Evolutionary conservation across 1,284 basidiomycete genomes (phyloP).

Genomic region (Coniophora puteana): DNA sequence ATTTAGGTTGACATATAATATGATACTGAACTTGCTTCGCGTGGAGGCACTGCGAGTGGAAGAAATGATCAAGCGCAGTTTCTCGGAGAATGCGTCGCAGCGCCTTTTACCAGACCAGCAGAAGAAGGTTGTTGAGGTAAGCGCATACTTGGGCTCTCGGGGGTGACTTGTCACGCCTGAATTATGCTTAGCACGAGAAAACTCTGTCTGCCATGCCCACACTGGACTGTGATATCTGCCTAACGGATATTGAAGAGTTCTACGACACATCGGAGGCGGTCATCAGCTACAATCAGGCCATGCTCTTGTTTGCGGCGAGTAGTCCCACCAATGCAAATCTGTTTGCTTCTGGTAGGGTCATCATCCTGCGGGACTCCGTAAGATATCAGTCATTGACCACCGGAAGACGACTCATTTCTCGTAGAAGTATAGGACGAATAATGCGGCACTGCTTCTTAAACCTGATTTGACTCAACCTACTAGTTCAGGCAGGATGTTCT

Average conservation of each 20-base stretch:
- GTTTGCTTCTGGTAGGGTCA: slow-evolving; percentile 73
- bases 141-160: slow-evolving; percentile 15
- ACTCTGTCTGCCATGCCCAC: slow-evolving; percentile 62
- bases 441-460: slow-evolving; percentile 77
- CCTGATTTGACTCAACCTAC: slow-evolving; percentile 48
- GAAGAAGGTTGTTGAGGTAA: slow-evolving; percentile 77
- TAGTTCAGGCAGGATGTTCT: slow-evolving; percentile 56
- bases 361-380: slow-evolving; percentile 83
- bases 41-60: slow-evolving; percentile 97
- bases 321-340: slow-evolving; percentile 70
- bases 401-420: neutral
- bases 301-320: slow-evolving; percentile 63
- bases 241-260: slow-evolving; percentile 66
- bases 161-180: slow-evolving; percentile 2
- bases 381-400: slow-evolving; percentile 22
- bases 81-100: slow-evolving; percentile 97
- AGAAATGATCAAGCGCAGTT: slow-evolving; percentile 99
- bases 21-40: slow-evolving; percentile 96
- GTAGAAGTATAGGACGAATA: slow-evolving; percentile 72
- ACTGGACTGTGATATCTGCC: slow-evolving; percentile 69
- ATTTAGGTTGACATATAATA: slow-evolving; percentile 98
- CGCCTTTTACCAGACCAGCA: slow-evolving; percentile 92
- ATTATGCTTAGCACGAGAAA: slow-evolving; percentile 73
- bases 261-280: slow-evolving; percentile 78
- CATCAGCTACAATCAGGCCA: slow-evolving; percentile 59